Conservation (phyloP, 768 basidiomycete genomes). For the Amanita jacksonii region DNA sequence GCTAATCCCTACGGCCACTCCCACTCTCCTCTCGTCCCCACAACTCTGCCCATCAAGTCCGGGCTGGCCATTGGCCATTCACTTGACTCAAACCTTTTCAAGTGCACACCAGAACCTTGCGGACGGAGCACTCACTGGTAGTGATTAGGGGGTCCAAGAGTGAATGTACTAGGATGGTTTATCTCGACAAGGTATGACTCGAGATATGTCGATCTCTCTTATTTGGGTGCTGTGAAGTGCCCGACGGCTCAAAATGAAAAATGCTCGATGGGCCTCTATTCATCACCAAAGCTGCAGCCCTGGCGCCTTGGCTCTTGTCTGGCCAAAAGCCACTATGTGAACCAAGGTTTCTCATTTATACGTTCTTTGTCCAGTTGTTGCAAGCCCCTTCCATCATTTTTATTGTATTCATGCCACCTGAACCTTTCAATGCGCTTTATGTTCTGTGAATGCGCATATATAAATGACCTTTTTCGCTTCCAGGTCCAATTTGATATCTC, state of each 20-base stretch:
- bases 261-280: too few relatives aligned
- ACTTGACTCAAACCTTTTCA: background rate
- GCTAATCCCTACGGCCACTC: background rate
- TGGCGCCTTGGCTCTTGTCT: too few relatives aligned
- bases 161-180: slow-evolving; percentile 4
- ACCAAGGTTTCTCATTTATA: background rate
- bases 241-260: too few relatives aligned
- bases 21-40: background rate
- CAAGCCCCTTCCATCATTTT: background rate
- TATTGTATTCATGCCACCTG: background rate
- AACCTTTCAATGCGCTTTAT: slow-evolving; percentile 2
- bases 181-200: slow-evolving; percentile 7
- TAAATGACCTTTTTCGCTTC: background rate
- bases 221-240: background rate
- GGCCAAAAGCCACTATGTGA: too few relatives aligned
- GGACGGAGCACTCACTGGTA: background rate
- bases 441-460: background rate
- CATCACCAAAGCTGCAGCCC: too few relatives aligned
- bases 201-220: background rate
- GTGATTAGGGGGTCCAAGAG: background rate
- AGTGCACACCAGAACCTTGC: background rate
- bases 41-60: background rate
- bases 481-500: slow-evolving; percentile 1
- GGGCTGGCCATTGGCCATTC: background rate
- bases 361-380: background rate